Conservation (phyloP, 139 green algal genomes). For the Raphidocelis subcapitata region DNA sequence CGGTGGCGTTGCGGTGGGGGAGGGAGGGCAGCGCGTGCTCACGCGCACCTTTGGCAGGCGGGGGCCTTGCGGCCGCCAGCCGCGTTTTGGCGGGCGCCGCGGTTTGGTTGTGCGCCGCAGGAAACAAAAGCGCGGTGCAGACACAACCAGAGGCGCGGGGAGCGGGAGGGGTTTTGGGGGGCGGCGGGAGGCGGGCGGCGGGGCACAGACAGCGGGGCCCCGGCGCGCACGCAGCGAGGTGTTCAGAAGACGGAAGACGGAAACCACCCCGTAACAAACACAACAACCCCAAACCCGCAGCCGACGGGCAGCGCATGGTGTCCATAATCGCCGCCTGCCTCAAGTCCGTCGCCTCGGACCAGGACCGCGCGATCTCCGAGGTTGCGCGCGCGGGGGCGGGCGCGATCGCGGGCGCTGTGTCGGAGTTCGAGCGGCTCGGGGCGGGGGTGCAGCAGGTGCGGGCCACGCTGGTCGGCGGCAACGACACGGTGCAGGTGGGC, state of each 20-base stretch:
- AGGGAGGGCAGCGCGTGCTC: background rate
- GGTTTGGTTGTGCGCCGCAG: background rate
- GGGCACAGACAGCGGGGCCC: no score
- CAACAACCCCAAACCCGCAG: constrained; percentile 8
- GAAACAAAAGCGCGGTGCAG: no score
- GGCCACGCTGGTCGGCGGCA: constrained; percentile 24
- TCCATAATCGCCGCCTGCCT: constrained; percentile 31
- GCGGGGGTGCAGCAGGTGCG: constrained; percentile 32
- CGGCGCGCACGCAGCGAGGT: no score
- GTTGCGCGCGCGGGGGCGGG: constrained; percentile 52
- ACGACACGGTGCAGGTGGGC: constrained; percentile 38
- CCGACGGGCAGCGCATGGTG: constrained; percentile 30
- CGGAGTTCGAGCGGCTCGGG: constrained; percentile 53
- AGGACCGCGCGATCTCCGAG: constrained; percentile 42
- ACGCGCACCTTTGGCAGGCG: background rate
- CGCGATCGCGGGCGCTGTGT: constrained; percentile 56
- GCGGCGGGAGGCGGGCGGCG: no score
- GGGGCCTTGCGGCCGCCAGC: background rate
- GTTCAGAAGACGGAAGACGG: no score
- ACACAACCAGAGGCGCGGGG: no score
- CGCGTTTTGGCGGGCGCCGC: background rate
- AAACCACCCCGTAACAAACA: no score
- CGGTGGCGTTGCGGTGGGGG: background rate
- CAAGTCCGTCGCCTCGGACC: constrained; percentile 44
- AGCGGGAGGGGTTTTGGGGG: no score